These are phyloP conservation scores for Hypoxylon sp. DNA, from an alignment of 2,329 filamentous ascomycete species.

Conservation along the genomic window DNA sequence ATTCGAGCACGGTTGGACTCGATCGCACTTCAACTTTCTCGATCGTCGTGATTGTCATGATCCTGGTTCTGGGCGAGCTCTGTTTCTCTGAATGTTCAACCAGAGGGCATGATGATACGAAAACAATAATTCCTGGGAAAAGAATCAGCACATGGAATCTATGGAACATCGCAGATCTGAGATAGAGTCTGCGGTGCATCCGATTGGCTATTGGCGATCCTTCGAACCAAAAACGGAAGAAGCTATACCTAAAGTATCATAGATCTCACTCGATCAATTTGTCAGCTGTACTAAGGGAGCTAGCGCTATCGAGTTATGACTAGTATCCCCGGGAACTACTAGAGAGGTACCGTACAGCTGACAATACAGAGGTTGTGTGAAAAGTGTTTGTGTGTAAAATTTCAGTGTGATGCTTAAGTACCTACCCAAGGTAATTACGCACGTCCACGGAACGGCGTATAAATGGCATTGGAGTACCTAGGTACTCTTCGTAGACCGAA, in stretches of 20 bases:
- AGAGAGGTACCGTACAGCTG: no score
- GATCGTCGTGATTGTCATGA: constrained; percentile 46
- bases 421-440: background rate
- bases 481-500: background rate
- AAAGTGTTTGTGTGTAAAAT: background rate
- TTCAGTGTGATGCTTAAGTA: background rate
- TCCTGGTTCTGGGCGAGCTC: constrained; percentile 38
- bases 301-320: no score
- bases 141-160: constrained; percentile 10
- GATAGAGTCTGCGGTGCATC: constrained; percentile 33
- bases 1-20: constrained; percentile 44
- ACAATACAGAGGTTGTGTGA: background rate
- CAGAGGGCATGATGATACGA: background rate
- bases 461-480: background rate
- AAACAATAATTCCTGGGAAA: background rate
- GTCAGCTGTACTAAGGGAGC: background rate
- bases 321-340: no score
- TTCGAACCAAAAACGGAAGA: background rate
- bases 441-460: constrained; percentile 1
- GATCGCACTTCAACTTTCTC: constrained; percentile 46
- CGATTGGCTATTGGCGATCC: constrained; percentile 4
- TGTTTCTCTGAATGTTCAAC: constrained; percentile 37
- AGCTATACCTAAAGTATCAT: background rate
- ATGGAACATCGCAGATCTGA: constrained; percentile 20
- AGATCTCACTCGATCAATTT: background rate